Evolutionary conservation across 176 grass and related monocot genomes (phyloP).

Genomic region (Stipa capillata): DNA sequence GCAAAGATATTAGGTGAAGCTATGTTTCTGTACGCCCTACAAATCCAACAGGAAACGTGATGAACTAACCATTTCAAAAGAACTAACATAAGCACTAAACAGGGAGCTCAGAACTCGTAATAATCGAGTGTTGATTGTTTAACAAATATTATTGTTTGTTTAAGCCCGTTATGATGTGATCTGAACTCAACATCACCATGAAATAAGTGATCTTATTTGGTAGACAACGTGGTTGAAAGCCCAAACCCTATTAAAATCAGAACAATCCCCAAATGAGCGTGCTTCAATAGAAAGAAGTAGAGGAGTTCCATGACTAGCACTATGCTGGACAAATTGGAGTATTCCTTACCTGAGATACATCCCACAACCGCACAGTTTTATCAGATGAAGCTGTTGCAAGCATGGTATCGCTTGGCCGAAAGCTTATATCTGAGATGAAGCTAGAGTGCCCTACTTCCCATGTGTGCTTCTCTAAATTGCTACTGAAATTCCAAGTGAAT

Average conservation of each 20-base stretch:
- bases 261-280: background rate
- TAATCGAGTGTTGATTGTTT: no score
- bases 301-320: background rate
- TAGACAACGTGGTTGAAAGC: background rate
- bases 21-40: background rate
- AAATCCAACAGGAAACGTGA: background rate
- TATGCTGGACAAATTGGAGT: background rate
- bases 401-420: background rate
- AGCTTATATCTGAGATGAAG: constrained; percentile 41
- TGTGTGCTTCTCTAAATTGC: constrained; percentile 7
- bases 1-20: background rate
- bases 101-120: no score
- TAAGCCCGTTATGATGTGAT: background rate
- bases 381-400: constrained; percentile 45
- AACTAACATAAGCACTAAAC: background rate
- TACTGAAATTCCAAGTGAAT: constrained; percentile 25
- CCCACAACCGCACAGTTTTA: constrained; percentile 42
- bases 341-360: constrained; percentile 30
- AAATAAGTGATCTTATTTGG: background rate
- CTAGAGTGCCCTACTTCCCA: constrained; percentile 36
- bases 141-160: background rate
- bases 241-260: background rate
- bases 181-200: background rate
- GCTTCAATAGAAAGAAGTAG: no score
- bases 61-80: background rate